phyloP scores from a whole-genome alignment of 2,329 filamentous ascomycete genomes.

The Canariomyces notabilis region DNA sequence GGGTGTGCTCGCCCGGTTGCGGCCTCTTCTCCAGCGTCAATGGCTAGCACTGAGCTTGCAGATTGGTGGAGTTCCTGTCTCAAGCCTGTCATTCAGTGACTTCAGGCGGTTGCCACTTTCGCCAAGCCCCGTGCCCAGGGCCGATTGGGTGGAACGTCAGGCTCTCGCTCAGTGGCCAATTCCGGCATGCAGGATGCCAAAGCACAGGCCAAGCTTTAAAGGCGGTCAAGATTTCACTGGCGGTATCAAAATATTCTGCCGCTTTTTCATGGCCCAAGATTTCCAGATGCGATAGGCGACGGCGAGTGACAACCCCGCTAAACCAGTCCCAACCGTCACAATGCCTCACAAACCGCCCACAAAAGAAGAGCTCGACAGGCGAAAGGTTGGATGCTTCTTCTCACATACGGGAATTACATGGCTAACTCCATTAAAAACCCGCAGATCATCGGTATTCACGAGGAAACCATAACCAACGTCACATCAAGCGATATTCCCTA shows the following conservation, averaged over 20 bases:
- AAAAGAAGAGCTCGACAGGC: constrained; percentile 54
- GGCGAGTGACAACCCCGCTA: constrained; percentile 13
- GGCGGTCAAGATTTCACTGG: constrained; percentile 23
- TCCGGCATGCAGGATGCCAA: not conserved
- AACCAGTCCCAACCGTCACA: constrained; percentile 5
- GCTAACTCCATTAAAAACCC: constrained; percentile 1
- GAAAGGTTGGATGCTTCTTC: constrained; percentile 46
- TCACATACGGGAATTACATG: not conserved
- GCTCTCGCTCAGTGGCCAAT: constrained; percentile 10
- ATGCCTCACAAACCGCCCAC: constrained; percentile 39
- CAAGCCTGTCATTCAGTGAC: constrained; percentile 18
- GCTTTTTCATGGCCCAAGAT: constrained; percentile 14
- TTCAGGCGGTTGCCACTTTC: constrained; percentile 15
- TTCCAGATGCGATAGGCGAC: constrained; percentile 11
- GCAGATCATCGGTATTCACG: constrained; percentile 79
- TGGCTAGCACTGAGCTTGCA: constrained; percentile 25
- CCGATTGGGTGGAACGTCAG: constrained; percentile 12
- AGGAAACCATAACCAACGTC: constrained; percentile 86
- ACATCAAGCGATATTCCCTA: constrained; percentile 87
- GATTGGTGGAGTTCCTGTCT: constrained; percentile 16
- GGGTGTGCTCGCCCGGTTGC: constrained; percentile 23
- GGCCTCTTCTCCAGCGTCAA: constrained; percentile 30
- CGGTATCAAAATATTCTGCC: constrained; percentile 25
- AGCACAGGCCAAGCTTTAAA: constrained; percentile 4
- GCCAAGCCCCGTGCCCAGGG: constrained; percentile 6